These are phyloP conservation scores for Ophiostoma himal-ulmi DNA, from an alignment of 2,329 filamentous ascomycete species.

Conservation along the genomic window DNA sequence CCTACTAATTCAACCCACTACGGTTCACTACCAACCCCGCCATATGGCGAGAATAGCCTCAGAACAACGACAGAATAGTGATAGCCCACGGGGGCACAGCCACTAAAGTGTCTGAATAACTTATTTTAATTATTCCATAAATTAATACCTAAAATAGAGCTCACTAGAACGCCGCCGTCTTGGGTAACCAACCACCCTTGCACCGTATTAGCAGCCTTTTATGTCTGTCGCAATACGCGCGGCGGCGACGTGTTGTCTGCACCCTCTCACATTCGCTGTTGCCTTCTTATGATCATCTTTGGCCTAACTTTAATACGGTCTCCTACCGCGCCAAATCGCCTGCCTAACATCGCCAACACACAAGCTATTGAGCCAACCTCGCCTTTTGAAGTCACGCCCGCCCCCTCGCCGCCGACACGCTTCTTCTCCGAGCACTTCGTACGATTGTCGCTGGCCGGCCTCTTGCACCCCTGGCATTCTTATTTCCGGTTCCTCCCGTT, in stretches of 20 bases:
- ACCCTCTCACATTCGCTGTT: constrained; percentile 15
- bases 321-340: background rate
- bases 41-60: constrained; percentile 3
- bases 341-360: background rate
- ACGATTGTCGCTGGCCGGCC: background rate
- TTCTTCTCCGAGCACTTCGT: background rate
- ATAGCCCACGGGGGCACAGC: background rate
- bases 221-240: constrained; percentile 18
- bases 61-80: background rate
- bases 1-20: background rate
- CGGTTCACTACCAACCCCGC: background rate
- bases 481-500: background rate
- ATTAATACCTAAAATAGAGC: background rate
- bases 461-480: constrained; percentile 1
- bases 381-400: background rate
- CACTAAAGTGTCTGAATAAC: background rate
- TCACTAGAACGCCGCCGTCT: background rate
- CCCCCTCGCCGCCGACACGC: background rate
- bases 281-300: constrained; percentile 3
- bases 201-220: background rate
- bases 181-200: background rate
- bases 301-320: background rate
- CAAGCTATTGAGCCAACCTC: background rate
- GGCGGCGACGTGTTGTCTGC: constrained; percentile 19
- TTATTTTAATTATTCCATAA: background rate